Evolutionary conservation across 192 early-diverging fungal species (phyloP).

Genomic region (Linnemannia schmuckeri): DNA sequence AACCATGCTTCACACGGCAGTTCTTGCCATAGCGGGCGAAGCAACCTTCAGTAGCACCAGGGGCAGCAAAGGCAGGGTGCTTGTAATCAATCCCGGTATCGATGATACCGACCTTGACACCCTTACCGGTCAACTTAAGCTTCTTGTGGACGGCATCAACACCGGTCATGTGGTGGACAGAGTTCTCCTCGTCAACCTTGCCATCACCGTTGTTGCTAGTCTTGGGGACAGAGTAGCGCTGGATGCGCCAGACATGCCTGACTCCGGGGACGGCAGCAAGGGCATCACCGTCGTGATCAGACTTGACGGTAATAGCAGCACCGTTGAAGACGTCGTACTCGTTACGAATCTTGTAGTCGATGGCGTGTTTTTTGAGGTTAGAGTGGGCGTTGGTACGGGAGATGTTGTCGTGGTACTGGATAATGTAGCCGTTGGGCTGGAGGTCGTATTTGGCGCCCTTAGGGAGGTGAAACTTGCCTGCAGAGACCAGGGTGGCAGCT

Average conservation of each 20-base stretch:
- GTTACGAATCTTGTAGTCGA: conserved; percentile 45
- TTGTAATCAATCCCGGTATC: conserved; percentile 69
- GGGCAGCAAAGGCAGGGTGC: conserved; percentile 73
- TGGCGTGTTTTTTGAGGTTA: neutral
- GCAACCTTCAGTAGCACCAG: conserved; percentile 51
- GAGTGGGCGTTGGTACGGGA: conserved; percentile 3
- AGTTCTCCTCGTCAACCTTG: conserved; percentile 23
- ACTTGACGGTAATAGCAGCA: conserved; percentile 56
- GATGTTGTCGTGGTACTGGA: conserved; percentile 35
- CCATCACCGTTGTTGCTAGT: neutral
- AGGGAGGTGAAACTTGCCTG: conserved; percentile 32
- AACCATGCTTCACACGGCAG: conserved; percentile 71
- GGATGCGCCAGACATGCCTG: conserved; percentile 63
- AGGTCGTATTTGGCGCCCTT: neutral
- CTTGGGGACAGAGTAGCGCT: conserved; percentile 31
- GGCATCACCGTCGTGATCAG: conserved; percentile 27
- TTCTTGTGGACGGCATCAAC: conserved; percentile 48
- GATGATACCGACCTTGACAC: conserved; percentile 68
- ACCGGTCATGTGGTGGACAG: conserved; percentile 59
- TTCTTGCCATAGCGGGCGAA: conserved; percentile 67
- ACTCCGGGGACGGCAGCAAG: conserved; percentile 40
- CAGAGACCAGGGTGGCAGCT: conserved; percentile 34
- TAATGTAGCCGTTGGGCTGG: conserved; percentile 39
- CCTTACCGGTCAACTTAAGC: conserved; percentile 45
- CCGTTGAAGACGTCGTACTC: conserved; percentile 63